phyloP scores from a whole-genome alignment of 805 yeast genomes.

The Kodamaea nitidulidarum region DNA sequence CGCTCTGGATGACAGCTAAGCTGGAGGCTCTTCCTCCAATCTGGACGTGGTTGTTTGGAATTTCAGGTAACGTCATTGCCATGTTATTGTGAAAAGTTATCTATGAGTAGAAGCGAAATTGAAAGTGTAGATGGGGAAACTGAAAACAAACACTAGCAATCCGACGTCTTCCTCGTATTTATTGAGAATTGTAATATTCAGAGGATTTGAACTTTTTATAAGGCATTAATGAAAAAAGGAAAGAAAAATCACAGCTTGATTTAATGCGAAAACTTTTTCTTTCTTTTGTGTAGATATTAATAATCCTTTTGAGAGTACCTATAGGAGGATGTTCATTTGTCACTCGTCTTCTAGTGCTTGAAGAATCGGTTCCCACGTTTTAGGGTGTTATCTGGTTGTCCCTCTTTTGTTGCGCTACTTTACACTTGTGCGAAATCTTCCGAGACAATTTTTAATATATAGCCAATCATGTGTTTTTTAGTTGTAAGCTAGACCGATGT shows the following conservation, averaged over 20 bases:
- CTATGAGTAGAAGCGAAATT: too few species aligned
- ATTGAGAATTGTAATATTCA: background rate
- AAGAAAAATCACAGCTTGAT: conserved; percentile 3
- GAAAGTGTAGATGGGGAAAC: background rate
- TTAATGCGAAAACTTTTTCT: conserved; percentile 2
- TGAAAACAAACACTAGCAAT: conserved; percentile 1
- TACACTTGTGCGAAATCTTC: background rate
- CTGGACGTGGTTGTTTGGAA: conserved; percentile 31
- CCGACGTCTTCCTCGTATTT: conserved; percentile 1
- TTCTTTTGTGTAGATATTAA: conserved; percentile 2
- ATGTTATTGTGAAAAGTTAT: background rate
- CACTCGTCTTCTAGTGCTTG: too few species aligned
- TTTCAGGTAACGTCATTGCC: conserved; percentile 7
- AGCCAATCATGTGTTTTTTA: background rate
- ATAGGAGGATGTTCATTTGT: too few species aligned
- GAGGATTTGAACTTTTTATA: conserved; percentile 1
- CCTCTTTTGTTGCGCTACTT: background rate
- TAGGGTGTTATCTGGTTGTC: too few species aligned
- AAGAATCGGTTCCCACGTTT: too few species aligned
- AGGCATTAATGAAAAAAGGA: conserved; percentile 2
- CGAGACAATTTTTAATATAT: background rate
- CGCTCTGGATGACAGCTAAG: conserved; percentile 83
- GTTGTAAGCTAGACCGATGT: conserved; percentile 2
- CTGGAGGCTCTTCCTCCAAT: conserved; percentile 90
- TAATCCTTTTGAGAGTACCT: background rate